Base-by-base conservation (phyloP, 2,329 filamentous ascomycete species). In the Pseudogymnoascus sp. region DNA sequence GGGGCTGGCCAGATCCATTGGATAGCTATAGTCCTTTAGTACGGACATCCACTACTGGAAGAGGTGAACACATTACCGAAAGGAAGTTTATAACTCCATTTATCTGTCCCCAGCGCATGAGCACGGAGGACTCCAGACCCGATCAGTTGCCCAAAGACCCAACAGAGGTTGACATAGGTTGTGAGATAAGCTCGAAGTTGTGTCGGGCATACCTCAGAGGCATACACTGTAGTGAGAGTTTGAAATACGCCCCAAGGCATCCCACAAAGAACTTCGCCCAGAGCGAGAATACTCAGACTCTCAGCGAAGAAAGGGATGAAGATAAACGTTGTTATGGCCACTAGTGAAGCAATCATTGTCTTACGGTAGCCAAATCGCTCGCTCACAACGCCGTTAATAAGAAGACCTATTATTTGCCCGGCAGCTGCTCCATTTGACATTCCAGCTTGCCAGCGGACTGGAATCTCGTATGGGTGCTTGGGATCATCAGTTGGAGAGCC, bases 121-220 rank as follows among this genome's bases (percentile, higher is more conserved):
- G 72, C 68, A 64, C 74, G 74, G 58, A 80, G 75, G 5, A 79
- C 76, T 5, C 77, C 78, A 33, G 79, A 73, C 15, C 75, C 76
- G 60, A 80, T 77, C 29, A 80, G 65, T 64, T 80, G 78, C n/a
- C 78, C 78, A 3, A 80, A 66, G 21, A 67, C 79, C 78, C 79
- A 82, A 73, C 80, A 81, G 67, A 80, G 75, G 67, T 80, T 80
- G 64, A 79, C 76, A 61, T 80, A 82, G 0, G 79, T 80, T 0
- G 79, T 81, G 29, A 82, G 71, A 65, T 81, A 82, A 8, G 77
- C 78, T 61, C 80, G 75, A 18, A 83, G 72, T 18, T 77, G 76
- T 13, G 80, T 76, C 3, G 80, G 80, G 61, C 77, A 80, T 29
- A 82, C 79, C 65, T 82, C 80, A 42, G 77, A 77, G 2, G 69